Evolutionary conservation across 129 eudicot genomes (phyloP), one percentile per base, ranked within the genome.

Genomic region (Artemisia annua): DNA sequence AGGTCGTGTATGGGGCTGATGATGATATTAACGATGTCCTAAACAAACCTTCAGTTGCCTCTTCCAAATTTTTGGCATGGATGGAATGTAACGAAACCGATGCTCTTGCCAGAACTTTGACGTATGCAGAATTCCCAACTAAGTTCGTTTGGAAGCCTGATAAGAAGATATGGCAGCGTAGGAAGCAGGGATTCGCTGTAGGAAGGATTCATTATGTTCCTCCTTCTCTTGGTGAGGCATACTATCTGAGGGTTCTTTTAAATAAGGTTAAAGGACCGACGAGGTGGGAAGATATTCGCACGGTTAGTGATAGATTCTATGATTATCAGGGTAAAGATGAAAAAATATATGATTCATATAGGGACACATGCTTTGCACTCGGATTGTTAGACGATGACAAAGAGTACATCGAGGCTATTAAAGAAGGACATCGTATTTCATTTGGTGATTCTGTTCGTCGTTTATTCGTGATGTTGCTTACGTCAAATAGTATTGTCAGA

Each of bases 41-140:
- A 26, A 30, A 64, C 6, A 28, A 17, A 0, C 70, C 49, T 0
- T 9, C 49, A 3, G 35, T 64, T 14, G 18, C 16, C 2, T 2
- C 39, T 4, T 11, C 19, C 8, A 64, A 26, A 48, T 30, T 76
- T 46, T 30, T 43, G 13, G 49, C 15, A 17, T 80, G 77, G 84
- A n/a, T 80, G 20, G 72, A 69, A 17, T 30, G 51, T 4, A 80
- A 80, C 24, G 20, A 51, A 7, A 43, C 1, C 18, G 15, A 30
- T 52, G 9, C 50, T 4, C 50, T 51, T 1, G 84, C 77, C 0
- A 58, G 55, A 26, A 43, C 26, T 3, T 11, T 75, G 10, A 53
- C 52, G 1, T 81, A 81, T 30, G 46, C 58, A 0, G 64, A 81
- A 22, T 75, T 75, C 32, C 74, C 73, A 1, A 15, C 39, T 0